Conservation (phyloP, 202 grass and related monocot genomes). For the Brachypodium distachyon region DNA sequence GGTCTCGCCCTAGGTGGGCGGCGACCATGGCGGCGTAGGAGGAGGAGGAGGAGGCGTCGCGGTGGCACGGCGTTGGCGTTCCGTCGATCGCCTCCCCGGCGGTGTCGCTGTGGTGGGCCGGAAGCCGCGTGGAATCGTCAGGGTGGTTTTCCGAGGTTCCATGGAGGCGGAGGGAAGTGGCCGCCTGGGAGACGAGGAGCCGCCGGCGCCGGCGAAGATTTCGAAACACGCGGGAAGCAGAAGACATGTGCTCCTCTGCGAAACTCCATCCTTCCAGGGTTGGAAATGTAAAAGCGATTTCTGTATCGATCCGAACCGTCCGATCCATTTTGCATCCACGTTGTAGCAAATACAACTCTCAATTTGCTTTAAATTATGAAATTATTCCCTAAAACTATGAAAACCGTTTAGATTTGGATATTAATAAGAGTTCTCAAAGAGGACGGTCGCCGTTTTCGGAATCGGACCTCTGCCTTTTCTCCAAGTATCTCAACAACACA, state of each 20-base stretch:
- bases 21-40: slow-evolving; percentile 24
- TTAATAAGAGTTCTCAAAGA: too few species aligned
- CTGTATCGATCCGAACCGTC: too few species aligned
- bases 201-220: neutral
- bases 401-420: too few species aligned
- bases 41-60: neutral
- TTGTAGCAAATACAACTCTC: too few species aligned
- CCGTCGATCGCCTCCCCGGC: neutral
- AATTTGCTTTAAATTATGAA: too few species aligned
- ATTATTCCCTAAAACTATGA: too few species aligned
- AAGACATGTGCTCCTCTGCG: neutral
- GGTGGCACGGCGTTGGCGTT: neutral
- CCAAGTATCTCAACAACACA: too few species aligned
- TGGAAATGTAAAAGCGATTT: neutral
- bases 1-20: slow-evolving; percentile 1
- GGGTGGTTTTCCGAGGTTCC: neutral
- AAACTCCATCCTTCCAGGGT: neutral
- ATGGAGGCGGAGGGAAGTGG: neutral
- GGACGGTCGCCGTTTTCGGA: too few species aligned
- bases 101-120: neutral
- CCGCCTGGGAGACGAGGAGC: neutral
- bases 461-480: too few species aligned
- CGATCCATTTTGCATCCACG: too few species aligned
- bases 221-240: neutral
- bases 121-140: neutral